phyloP scores from a whole-genome alignment of 352 stramenopile species.

The Phytophthora syringae region DNA sequence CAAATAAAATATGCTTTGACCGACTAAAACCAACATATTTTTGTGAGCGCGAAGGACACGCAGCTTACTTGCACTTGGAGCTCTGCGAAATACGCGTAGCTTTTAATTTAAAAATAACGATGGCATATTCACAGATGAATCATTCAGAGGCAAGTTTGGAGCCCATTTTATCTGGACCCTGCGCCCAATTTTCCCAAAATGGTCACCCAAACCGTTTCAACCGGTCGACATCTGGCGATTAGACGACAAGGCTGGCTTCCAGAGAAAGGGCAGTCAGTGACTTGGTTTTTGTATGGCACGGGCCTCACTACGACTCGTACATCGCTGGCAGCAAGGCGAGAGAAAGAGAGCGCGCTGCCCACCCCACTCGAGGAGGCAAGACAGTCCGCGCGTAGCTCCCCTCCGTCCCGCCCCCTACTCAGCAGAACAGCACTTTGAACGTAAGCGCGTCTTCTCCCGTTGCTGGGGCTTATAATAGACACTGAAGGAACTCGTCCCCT shows the following conservation, averaged over 20 bases:
- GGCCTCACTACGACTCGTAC: slow-evolving; percentile 13
- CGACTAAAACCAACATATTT: too few species aligned
- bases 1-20: too few species aligned
- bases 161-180: background rate
- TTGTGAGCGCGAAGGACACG: too few species aligned
- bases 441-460: slow-evolving; percentile 19
- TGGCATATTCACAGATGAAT: too few species aligned
- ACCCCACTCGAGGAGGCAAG: slow-evolving; percentile 20
- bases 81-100: too few species aligned
- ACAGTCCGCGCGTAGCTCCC: slow-evolving; percentile 15
- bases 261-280: slow-evolving; percentile 25
- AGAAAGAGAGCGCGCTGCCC: slow-evolving; percentile 18
- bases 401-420: slow-evolving; percentile 5
- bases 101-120: too few species aligned
- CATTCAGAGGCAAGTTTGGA: background rate
- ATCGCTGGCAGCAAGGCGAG: slow-evolving; percentile 32
- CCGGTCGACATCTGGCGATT: slow-evolving; percentile 27
- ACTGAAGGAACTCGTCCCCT: slow-evolving; percentile 19
- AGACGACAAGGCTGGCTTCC: slow-evolving; percentile 14
- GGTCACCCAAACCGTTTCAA: slow-evolving; percentile 11
- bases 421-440: slow-evolving; percentile 25
- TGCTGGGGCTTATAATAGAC: background rate
- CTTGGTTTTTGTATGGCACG: slow-evolving; percentile 33
- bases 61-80: too few species aligned
- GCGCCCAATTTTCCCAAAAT: slow-evolving; percentile 18